Evolutionary conservation across 2,329 filamentous ascomycete species (phyloP).

Genomic region (Trichoderma atrobrunneum): DNA sequence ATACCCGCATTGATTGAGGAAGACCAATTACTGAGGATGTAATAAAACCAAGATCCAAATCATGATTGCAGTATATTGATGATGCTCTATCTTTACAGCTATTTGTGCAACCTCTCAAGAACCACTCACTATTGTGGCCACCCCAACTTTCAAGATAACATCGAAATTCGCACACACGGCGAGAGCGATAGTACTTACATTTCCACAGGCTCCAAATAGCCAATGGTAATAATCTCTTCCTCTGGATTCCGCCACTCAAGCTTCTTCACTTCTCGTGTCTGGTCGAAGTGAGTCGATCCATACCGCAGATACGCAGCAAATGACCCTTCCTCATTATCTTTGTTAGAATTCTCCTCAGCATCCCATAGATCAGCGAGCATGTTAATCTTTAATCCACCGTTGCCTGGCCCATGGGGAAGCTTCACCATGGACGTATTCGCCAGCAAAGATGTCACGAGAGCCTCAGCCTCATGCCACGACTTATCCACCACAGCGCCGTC

Average conservation of each 20-base stretch:
- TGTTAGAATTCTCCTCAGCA: conserved; percentile 31
- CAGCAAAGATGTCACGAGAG: conserved; percentile 31
- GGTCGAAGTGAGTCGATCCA: conserved; percentile 35
- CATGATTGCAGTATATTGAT: not conserved
- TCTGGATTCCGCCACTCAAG: conserved; percentile 3
- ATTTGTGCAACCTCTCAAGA: not conserved
- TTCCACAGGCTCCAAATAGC: not conserved
- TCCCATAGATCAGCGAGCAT: conserved; percentile 32
- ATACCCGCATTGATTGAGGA: not conserved
- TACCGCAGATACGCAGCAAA: conserved; percentile 38
- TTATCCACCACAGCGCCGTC: conserved; percentile 22
- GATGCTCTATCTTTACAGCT: not conserved
- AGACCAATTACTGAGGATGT: not conserved
- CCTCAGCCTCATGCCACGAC: conserved; percentile 26
- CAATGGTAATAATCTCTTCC: not conserved
- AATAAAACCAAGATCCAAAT: not conserved
- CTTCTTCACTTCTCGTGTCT: conserved; percentile 28
- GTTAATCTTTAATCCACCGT: conserved; percentile 22
- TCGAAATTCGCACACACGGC: not conserved
- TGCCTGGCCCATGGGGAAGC: conserved; percentile 33
- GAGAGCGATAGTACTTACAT: not conserved
- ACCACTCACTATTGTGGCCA: not conserved
- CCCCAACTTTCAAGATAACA: not conserved
- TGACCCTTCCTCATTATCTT: conserved; percentile 31
- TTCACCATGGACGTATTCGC: conserved; percentile 35